These are phyloP conservation scores for Combretum micranthum DNA, from an alignment of 345 rosid genomes.

Conservation along the genomic window DNA sequence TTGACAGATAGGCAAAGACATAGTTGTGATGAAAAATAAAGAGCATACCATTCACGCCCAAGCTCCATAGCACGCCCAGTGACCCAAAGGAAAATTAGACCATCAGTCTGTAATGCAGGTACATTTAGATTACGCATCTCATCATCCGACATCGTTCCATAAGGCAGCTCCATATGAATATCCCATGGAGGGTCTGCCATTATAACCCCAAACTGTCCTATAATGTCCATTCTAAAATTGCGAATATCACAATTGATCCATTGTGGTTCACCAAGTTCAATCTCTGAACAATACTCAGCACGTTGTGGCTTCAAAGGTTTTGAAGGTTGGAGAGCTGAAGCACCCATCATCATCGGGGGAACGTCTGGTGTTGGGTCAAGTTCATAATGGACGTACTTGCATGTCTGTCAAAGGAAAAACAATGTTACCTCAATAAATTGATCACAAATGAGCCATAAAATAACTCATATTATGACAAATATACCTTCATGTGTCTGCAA, in stretches of 20 bases:
- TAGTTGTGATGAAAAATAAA: neutral
- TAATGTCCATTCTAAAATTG: slow-evolving; percentile 83
- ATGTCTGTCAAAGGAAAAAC: slow-evolving; percentile 48
- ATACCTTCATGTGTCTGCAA: slow-evolving; percentile 99
- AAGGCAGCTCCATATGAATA: slow-evolving; percentile 99
- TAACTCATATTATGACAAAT: slow-evolving; percentile 1
- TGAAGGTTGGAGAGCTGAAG: slow-evolving; percentile 35
- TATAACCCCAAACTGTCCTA: slow-evolving; percentile 93
- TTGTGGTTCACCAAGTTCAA: slow-evolving; percentile 95
- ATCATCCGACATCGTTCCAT: slow-evolving; percentile 99
- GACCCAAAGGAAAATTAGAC: slow-evolving; percentile 96
- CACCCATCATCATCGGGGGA: slow-evolving; percentile 40
- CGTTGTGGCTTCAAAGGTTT: slow-evolving; percentile 80
- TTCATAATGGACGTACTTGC: slow-evolving; percentile 97
- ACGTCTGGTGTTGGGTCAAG: slow-evolving; percentile 86
- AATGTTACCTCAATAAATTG: neutral
- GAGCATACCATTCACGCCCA: slow-evolving; percentile 87
- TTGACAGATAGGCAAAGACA: slow-evolving; percentile 4
- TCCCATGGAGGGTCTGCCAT: slow-evolving; percentile 99
- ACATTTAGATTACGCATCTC: slow-evolving; percentile 98
- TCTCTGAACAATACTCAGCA: slow-evolving; percentile 94
- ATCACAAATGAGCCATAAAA: neutral
- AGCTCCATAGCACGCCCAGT: slow-evolving; percentile 99
- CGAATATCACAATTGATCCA: slow-evolving; percentile 98
- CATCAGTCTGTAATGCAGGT: slow-evolving; percentile 97